A percentile compares a stretch with the other conserved stretches of the same genome.
These are phyloP conservation scores for Echites panduratus DNA, from an alignment of 257 asterid species.

Conservation along the genomic window DNA sequence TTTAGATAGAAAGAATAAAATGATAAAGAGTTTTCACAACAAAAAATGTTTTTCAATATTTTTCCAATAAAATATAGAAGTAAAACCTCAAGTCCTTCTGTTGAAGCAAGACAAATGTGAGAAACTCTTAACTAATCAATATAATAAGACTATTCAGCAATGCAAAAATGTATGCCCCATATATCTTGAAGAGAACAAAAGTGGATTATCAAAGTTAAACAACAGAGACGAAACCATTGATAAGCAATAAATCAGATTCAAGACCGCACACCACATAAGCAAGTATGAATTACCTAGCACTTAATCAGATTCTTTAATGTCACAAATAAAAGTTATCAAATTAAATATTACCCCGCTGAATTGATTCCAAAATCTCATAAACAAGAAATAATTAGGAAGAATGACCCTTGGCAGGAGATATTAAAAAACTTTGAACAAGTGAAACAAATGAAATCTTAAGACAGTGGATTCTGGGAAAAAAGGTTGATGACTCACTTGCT, in stretches of 20 bases:
- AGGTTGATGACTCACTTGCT: not conserved
- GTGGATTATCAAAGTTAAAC: not conserved
- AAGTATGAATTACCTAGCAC: not conserved
- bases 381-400: slow-evolving; percentile 4
- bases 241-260: too few relatives aligned
- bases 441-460: not conserved
- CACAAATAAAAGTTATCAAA: not conserved
- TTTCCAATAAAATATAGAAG: not conserved
- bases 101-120: not conserved
- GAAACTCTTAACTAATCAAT: not conserved
- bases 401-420: not conserved
- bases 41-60: not conserved
- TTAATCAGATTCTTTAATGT: not conserved
- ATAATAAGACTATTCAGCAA: not conserved
- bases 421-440: not conserved
- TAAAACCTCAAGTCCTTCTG: slow-evolving; percentile 1
- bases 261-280: not conserved
- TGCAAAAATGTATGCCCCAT: not conserved
- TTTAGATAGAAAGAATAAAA: too few relatives aligned
- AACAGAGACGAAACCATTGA: not conserved
- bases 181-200: too few relatives aligned
- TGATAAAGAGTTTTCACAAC: too few relatives aligned
- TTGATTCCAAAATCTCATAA: not conserved
- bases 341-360: not conserved
- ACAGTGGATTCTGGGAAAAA: not conserved